Base-by-base conservation (phyloP, 2,329 filamentous ascomycete genomes). In the Venturia pyrina region DNA sequence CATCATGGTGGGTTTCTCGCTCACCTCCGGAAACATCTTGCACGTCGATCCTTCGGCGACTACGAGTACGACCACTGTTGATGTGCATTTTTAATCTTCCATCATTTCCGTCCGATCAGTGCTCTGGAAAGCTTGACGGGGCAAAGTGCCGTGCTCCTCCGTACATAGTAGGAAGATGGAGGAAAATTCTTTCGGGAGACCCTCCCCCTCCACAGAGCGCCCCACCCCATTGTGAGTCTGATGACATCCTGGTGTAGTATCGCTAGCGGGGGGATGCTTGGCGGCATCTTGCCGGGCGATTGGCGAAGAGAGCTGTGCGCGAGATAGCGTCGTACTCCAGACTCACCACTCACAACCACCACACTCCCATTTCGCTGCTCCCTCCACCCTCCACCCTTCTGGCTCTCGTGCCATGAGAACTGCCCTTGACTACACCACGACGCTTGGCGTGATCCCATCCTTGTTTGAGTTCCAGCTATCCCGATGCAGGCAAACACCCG, bases 281-380 rank as follows among this genome's bases (percentile, higher is more conserved):
- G 53, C 53, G 32, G 53, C 24, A 59, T 19, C 32, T n/a, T 37
- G 53, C 53, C 40, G 32, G 53, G 32, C 53, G 53, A 59, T 59
- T 59, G 28, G 53, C 53, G 53, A 59, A 21, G 53, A 59, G 53
- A 34, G 32, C 28, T 34, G 53, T 34, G 28, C 53, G 28, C 53
- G 37, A 59, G 28, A 59, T 59, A 59, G 53, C 53, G 32, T 40
- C 53, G 53, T n/a, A 37, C n/a, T 37, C 19, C 53, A 8, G 32
- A 7, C 53, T 37, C 32, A 59, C 53, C 53, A 59, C 53, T 59
- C 53, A 59, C 53, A 59, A 59, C 53, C 28, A 59, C 53, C 32
- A 59, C 32, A 37, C 28, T 37, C 28, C 11, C 19, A 59, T 19
- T 59, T 32, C 8, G n/a, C 4, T 2, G 28, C 1, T 21, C 53